Evolutionary conservation across 2,329 filamentous ascomycete genomes (phyloP), one percentile per base, ranked within the genome.

Genomic region (Sclerotiophoma versabilis): DNA sequence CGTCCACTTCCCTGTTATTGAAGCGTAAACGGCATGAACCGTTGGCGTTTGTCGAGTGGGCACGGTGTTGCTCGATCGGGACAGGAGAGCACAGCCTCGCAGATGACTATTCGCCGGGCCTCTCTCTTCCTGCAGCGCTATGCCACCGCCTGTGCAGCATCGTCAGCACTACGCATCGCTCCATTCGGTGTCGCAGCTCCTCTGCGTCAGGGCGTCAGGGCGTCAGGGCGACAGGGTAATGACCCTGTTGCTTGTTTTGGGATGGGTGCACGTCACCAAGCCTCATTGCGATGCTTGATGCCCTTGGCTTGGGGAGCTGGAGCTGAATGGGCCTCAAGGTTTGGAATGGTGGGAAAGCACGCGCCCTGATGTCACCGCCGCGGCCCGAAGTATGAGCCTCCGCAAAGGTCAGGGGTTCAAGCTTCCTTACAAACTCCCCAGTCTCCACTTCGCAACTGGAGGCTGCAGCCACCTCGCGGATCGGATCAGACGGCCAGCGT

Each of bases 241-340:
- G 34, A 33, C 26, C 26, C 26, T n/a, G 43, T 34, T 45, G 51
- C 51, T 54, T 45, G 51, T 41, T 54, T 44, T 15, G 25, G 38
- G 14, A n/a, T n/a, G 22, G 45, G 47, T 33, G 43, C 59, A 68
- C 65, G 65, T 68, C 65, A 68, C 60, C 59, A 66, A 68, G 65
- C 64, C 59, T 66, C 39, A 34, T 49, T 37, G 56, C 52, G 61
- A 60, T 62, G 65, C 65, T 68, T 68, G 62, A 63, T 26, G 45
- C 52, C 58, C 64, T 68, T 66, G 58, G 62, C 63, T 56, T 29
- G 37, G 20, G n/a, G n/a, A n/a, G n/a, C n/a, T n/a, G n/a, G 25
- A 26, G 20, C 46, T 48, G 45, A 36, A 48, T 41, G 57, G 58
- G 63, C 58, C 58, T 54, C n/a, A n/a, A n/a, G n/a, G n/a, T n/a